phyloP scores from a whole-genome alignment of 805 yeast species.

The Candida krabiensis region DNA sequence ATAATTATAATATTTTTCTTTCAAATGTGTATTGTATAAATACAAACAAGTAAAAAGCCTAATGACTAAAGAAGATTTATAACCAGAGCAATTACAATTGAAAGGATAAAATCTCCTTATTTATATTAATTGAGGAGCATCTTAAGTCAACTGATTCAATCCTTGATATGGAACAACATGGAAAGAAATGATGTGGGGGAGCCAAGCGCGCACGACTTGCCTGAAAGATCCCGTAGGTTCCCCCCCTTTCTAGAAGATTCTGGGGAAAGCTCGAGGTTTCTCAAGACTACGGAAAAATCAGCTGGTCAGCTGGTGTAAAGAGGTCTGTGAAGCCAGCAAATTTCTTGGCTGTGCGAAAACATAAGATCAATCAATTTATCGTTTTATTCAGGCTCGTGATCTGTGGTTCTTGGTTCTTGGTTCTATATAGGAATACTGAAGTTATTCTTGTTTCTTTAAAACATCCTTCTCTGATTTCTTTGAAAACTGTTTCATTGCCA shows the following conservation, averaged over 20 bases:
- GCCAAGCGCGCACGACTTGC: slow-evolving; percentile 1
- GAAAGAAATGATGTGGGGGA: slow-evolving; percentile 6
- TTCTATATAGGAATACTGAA: neutral
- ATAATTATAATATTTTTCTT: slow-evolving; percentile 13
- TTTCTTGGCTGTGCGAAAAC: too few relatives aligned
- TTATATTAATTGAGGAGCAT: neutral
- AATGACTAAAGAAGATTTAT: too few relatives aligned
- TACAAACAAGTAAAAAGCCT: neutral
- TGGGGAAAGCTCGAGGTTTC: slow-evolving; percentile 2
- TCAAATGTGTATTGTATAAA: neutral
- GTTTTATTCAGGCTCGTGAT: too few relatives aligned
- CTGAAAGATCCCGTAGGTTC: neutral
- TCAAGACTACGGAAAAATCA: too few relatives aligned
- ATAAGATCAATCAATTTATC: too few relatives aligned
- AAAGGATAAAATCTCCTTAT: too few relatives aligned
- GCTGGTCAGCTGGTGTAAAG: too few relatives aligned
- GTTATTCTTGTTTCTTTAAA: neutral
- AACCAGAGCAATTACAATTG: neutral
- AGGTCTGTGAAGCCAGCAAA: too few relatives aligned
- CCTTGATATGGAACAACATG: neutral
- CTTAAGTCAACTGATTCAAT: neutral
- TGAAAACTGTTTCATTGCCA: slow-evolving; percentile 59
- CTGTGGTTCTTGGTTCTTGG: too few relatives aligned
- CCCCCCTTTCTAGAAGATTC: slow-evolving; percentile 11
- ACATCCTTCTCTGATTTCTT: slow-evolving; percentile 5